Evolutionary conservation across 2,329 filamentous ascomycete genomes (phyloP), one percentile per base, ranked within the genome.

Genomic region (Macroventuria anomochaeta): DNA sequence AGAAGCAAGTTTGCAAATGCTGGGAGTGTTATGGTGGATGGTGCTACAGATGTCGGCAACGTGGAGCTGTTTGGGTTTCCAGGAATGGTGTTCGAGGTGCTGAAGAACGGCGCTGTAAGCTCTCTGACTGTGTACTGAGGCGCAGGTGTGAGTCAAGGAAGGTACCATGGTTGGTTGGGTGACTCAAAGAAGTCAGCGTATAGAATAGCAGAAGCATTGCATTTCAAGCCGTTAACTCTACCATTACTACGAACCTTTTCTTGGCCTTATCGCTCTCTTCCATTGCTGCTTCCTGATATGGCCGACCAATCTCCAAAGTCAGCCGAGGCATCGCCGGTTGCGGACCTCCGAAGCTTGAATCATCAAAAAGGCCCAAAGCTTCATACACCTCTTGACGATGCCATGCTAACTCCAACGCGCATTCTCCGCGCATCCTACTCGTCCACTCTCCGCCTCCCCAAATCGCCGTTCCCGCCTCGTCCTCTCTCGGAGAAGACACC

Each of bases 21-120:
- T 12, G 69, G 65, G 57, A 70, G 73, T 56, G 70, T 66, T 65
- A 64, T 79, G 65, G 67, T 76, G 62, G 70, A 77, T 59, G 66
- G 69, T 76, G 79, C 65, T 74, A 75, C 68, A 65, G 76, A 87
- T 58, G 73, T 88, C 56, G 85, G 85, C 17, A 89, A 88, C 50
- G 96, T 93, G 13, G 93, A 93, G 57, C 76, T 99, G 23, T 97
- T 91, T 77, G 93, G 93, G 1, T 97, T 97, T 68, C 93, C 95
- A 0, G 93, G 95, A 0, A 78, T 97, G 74, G 86, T 97, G 39
- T 97, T 99, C 77, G 95, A 99, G 77, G 93, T 99, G 23, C 77
- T 97, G 74, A 93, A 90, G 85, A 97, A 96, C 70, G 92, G 90
- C 3, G 88, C 86, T 57, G 90, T 99, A 20, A 96, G 91, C 74